phyloP scores from a whole-genome alignment of 208 protist genomes.

The Trypanosoma vivax region DNA sequence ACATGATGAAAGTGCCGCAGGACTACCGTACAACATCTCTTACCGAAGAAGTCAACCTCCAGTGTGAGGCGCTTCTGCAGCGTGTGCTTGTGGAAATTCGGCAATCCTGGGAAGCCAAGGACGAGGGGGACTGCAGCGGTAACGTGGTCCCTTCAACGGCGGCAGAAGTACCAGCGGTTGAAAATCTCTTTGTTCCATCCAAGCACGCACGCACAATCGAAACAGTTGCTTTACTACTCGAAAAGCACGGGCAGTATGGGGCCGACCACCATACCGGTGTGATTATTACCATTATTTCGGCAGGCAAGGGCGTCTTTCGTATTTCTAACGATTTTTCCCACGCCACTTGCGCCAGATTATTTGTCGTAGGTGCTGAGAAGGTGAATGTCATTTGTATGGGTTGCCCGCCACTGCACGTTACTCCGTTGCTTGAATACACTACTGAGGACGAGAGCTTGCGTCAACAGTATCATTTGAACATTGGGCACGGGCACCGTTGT shows the following conservation, averaged over 20 bases:
- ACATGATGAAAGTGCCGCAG: slow-evolving; percentile 54
- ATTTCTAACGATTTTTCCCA: slow-evolving; percentile 63
- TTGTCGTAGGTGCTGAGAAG: slow-evolving; percentile 62
- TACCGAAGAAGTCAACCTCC: slow-evolving; percentile 51
- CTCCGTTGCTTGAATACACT: slow-evolving; percentile 75
- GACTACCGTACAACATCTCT: slow-evolving; percentile 36
- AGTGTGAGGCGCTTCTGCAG: slow-evolving; percentile 64
- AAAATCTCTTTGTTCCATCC: slow-evolving; percentile 53
- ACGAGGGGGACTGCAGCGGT: neutral
- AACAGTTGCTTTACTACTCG: slow-evolving; percentile 60
- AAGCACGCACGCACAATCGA: slow-evolving; percentile 75
- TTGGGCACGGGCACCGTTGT: slow-evolving; percentile 3
- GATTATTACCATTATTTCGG: slow-evolving; percentile 67
- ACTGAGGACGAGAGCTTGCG: slow-evolving; percentile 55
- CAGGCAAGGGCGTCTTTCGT: slow-evolving; percentile 75
- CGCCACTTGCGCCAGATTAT: slow-evolving; percentile 51
- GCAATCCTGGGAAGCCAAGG: slow-evolving; percentile 1
- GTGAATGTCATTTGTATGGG: slow-evolving; percentile 78
- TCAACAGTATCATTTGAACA: slow-evolving; percentile 61
- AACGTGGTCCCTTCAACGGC: neutral
- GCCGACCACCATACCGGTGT: slow-evolving; percentile 47
- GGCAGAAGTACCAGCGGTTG: slow-evolving; percentile 22
- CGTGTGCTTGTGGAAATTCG: slow-evolving; percentile 44
- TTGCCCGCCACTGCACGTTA: slow-evolving; percentile 70
- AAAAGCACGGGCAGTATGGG: slow-evolving; percentile 51